Conservation (phyloP, 495 filamentous ascomycete species). For the Xanthoparmelia taractica region DNA sequence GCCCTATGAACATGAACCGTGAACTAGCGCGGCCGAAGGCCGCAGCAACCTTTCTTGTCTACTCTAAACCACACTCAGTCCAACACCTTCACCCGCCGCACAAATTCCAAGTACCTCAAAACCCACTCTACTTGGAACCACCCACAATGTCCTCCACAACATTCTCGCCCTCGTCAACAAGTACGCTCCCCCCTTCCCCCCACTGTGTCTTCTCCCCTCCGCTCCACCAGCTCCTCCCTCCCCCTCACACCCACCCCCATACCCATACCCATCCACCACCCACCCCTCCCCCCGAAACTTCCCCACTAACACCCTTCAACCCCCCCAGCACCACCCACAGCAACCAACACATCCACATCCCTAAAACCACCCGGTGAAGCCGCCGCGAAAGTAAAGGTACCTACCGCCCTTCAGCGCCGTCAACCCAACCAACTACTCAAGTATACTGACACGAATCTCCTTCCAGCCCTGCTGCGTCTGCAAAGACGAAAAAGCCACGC, state of each 20-base stretch:
- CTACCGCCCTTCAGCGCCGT: neutral
- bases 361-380: slow-evolving; percentile 36
- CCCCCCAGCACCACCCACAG: slow-evolving; percentile 23
- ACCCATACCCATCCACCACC: neutral
- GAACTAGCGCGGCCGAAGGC: too few species aligned
- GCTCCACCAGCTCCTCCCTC: too few species aligned
- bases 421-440: neutral
- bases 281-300: neutral
- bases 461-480: slow-evolving; percentile 89
- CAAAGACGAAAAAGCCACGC: slow-evolving; percentile 82
- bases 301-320: neutral
- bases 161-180: neutral
- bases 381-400: slow-evolving; percentile 50
- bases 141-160: slow-evolving; percentile 14
- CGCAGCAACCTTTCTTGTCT: too few species aligned
- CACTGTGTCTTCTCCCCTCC: too few species aligned
- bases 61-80: too few species aligned
- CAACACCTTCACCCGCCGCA: too few species aligned
- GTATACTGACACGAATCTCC: neutral
- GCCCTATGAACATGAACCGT: too few species aligned
- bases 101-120: too few species aligned
- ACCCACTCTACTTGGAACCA: too few species aligned
- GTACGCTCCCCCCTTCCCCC: neutral
- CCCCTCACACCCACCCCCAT: neutral
- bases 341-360: slow-evolving; percentile 36